Evolutionary conservation across 805 yeast genomes (phyloP).

Genomic region (Myxozyma neotropica): DNA sequence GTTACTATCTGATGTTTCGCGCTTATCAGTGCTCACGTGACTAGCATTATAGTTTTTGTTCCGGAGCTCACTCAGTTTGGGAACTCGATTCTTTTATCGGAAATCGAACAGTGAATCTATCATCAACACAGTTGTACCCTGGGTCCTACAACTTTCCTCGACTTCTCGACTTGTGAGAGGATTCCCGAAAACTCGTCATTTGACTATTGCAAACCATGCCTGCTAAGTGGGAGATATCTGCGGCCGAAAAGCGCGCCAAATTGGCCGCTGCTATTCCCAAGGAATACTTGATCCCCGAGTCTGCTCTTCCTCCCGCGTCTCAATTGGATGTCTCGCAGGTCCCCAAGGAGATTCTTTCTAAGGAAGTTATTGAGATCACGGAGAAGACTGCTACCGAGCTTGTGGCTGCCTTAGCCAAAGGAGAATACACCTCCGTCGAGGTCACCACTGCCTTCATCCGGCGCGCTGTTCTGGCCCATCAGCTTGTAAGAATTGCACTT

Average conservation of each 20-base stretch:
- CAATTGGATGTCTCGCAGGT: constrained; percentile 34
- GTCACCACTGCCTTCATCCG: constrained; percentile 61
- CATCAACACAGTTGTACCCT: too few relatives aligned
- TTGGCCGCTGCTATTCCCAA: constrained; percentile 34
- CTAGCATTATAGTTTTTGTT: too few relatives aligned
- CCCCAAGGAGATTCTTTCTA: constrained; percentile 32
- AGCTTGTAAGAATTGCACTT: constrained; percentile 47
- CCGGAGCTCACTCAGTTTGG: too few relatives aligned
- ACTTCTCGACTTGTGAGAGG: too few relatives aligned
- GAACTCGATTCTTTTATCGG: background rate
- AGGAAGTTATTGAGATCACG: constrained; percentile 38
- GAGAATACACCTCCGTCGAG: constrained; percentile 48
- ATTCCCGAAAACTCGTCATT: too few relatives aligned
- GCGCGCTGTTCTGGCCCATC: constrained; percentile 61
- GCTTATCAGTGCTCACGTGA: too few relatives aligned
- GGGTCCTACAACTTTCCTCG: too few relatives aligned
- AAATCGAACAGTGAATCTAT: too few relatives aligned
- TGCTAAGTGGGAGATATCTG: constrained; percentile 28
- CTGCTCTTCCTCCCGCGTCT: constrained; percentile 33
- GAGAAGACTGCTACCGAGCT: constrained; percentile 35
- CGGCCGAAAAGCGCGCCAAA: constrained; percentile 32
- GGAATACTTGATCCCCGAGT: constrained; percentile 33
- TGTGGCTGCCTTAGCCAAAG: constrained; percentile 34
- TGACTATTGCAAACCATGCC: constrained; percentile 4
- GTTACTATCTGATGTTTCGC: too few relatives aligned